Conservation (phyloP, 345 rosid genomes). For the Carallia brachiata region DNA sequence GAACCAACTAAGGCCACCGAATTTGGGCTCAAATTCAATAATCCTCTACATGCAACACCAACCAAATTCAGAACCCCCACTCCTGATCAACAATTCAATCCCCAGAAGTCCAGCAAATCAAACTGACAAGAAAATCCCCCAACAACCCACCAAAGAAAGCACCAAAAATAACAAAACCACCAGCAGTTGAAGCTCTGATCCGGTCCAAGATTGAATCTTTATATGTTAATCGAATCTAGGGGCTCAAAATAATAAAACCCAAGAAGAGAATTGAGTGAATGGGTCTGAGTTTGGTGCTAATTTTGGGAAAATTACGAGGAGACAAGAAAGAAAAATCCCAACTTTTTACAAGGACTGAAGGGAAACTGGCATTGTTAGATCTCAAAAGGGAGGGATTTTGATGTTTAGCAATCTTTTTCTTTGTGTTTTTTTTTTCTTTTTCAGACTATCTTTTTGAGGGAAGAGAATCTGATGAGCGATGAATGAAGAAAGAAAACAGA, state of each 20-base stretch:
- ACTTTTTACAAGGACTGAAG: slow-evolving; percentile 12
- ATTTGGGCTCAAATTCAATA: slow-evolving; percentile 25
- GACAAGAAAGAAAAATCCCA: slow-evolving; percentile 32
- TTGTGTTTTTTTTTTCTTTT: not conserved
- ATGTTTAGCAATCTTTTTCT: not conserved
- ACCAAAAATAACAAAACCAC: not conserved
- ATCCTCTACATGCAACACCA: slow-evolving; percentile 33
- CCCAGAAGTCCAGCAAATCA: slow-evolving; percentile 43
- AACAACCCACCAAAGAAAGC: slow-evolving; percentile 18
- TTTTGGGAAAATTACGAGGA: not conserved
- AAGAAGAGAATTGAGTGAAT: slow-evolving; percentile 20
- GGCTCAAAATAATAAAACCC: slow-evolving; percentile 15
- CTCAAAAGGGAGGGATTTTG: slow-evolving; percentile 20
- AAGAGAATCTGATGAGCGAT: slow-evolving; percentile 43
- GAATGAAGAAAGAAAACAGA: not conserved
- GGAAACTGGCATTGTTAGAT: slow-evolving; percentile 44
- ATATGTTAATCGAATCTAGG: slow-evolving; percentile 24
- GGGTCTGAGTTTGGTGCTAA: slow-evolving; percentile 10
- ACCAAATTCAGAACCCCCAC: slow-evolving; percentile 21
- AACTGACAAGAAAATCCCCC: slow-evolving; percentile 15
- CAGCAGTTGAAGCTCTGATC: slow-evolving; percentile 39
- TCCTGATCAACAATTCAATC: slow-evolving; percentile 23
- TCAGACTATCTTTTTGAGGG: slow-evolving; percentile 24
- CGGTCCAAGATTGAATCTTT: slow-evolving; percentile 20
- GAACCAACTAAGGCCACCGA: slow-evolving; percentile 9